Conservation (phyloP, 83 land plant species). For the Isoetes engelmannii region DNA sequence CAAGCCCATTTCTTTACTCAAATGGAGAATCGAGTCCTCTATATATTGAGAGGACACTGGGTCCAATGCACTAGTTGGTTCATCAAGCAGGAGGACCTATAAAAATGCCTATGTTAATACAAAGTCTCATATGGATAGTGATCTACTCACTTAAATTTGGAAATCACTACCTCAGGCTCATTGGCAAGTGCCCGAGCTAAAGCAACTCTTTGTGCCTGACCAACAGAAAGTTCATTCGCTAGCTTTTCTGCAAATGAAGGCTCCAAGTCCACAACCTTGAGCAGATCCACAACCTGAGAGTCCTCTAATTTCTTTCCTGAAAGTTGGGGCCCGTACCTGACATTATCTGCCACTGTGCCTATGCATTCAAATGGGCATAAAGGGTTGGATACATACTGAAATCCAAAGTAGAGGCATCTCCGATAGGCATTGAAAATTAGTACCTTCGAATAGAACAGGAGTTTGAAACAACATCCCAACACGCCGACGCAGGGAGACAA, state of each 20-base stretch:
- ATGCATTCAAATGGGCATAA: not conserved
- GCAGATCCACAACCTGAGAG: slow-evolving; percentile 42
- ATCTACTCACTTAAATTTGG: not conserved
- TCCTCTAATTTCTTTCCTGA: slow-evolving; percentile 55
- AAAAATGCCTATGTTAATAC: not conserved
- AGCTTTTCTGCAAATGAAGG: slow-evolving; percentile 41
- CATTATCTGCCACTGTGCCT: slow-evolving; percentile 88
- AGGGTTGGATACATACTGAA: no score
- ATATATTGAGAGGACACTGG: slow-evolving; percentile 88
- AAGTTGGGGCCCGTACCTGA: slow-evolving; percentile 71
- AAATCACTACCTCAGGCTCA: slow-evolving; percentile 63
- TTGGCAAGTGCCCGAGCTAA: slow-evolving; percentile 88
- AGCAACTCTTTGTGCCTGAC: slow-evolving; percentile 92
- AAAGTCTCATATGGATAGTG: not conserved
- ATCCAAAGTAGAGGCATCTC: no score
- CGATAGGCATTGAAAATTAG: not conserved
- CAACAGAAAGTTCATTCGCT: slow-evolving; percentile 58
- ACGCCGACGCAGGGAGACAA: slow-evolving; percentile 65
- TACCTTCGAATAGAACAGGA: slow-evolving; percentile 82
- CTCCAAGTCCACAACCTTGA: slow-evolving; percentile 65
- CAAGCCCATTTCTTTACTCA: slow-evolving; percentile 48
- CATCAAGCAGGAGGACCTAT: slow-evolving; percentile 74
- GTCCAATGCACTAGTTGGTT: slow-evolving; percentile 92
- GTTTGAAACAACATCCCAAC: slow-evolving; percentile 95
- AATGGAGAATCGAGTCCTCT: slow-evolving; percentile 58